Evolutionary conservation across 2,329 filamentous ascomycete species (phyloP), one percentile per base, ranked within the genome.

Genomic region (Aspergillus arachidicola): DNA sequence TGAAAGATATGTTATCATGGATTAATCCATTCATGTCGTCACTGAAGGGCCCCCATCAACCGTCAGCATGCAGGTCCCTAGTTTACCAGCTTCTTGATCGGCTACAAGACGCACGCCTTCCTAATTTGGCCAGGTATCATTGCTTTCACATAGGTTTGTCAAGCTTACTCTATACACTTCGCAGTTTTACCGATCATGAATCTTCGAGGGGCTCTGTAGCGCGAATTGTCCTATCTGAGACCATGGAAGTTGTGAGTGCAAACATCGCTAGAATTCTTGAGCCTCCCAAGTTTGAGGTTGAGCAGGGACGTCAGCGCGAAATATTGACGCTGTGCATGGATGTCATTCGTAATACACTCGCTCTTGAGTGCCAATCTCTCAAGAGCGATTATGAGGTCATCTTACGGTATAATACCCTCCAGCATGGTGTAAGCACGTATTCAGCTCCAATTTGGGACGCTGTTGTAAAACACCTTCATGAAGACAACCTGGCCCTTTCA

Each of bases 401-500:
- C 59, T 82, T 86, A 23, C 81, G 83, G 10, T 84, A 84, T 23
- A 84, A 84, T 50, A 82, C 85, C 50, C 84, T 93, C 23, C 90
- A 90, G 57, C 85, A 89, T 68, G 86, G 91, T 62, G 76, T 91
- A 48, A 87, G 87, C 66, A 87, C 89, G 21, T 86, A 92, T 61
- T 94, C 92, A 0, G 83, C 89, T 19, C 85, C 87, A 19, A 87
- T 97, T 48, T 97, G 94, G 90, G 90, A 92, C 66, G 85, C 87
- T 1, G 90, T 94, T 54, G 83, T 92, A 54, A 85, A 89, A 57
- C 86, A 88, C 30, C 84, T 95, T 56, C 85, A 87, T 67, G 83
- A 87, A 32, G 85, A 88, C 38, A 87, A 91, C 68, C 79, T 90
- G n/a, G 83, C 87, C 6, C 81, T 97, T n/a, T 92, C 92, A 0